phyloP scores from a whole-genome alignment of 148 eudicot species.

The Amaranthus palmeri region DNA sequence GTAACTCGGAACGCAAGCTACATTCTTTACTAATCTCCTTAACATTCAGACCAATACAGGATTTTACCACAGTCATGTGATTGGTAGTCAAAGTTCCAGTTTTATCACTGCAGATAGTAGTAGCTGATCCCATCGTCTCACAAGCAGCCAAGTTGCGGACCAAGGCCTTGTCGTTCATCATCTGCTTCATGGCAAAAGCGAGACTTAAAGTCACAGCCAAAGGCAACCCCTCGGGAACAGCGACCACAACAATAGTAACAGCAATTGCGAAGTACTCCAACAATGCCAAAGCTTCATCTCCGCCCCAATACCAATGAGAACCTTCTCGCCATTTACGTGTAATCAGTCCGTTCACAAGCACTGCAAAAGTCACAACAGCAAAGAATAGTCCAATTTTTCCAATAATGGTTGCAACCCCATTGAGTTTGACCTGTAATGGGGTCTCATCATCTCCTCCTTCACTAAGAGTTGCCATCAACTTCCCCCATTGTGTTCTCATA shows the following conservation, averaged over 20 bases:
- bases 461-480: constrained; percentile 91
- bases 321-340: constrained; percentile 60
- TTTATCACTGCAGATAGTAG: constrained; percentile 92
- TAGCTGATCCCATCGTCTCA: constrained; percentile 97
- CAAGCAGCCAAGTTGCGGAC: constrained; percentile 94
- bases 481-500: constrained; percentile 98
- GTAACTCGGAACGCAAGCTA: constrained; percentile 47
- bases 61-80: constrained; percentile 88
- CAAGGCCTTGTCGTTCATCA: constrained; percentile 98
- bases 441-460: constrained; percentile 99
- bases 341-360: constrained; percentile 62
- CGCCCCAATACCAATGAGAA: constrained; percentile 55
- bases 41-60: constrained; percentile 65
- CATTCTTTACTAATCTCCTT: constrained; percentile 47
- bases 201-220: constrained; percentile 90
- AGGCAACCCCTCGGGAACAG: constrained; percentile 97
- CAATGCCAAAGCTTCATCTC: constrained; percentile 76
- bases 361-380: constrained; percentile 85
- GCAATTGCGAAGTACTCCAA: constrained; percentile 88
- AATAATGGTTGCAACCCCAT: constrained; percentile 93
- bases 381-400: constrained; percentile 94
- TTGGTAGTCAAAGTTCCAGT: constrained; percentile 95
- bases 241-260: constrained; percentile 94
- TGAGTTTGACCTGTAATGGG: constrained; percentile 86
- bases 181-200: constrained; percentile 97